Evolutionary conservation across 2,329 filamentous ascomycete species (phyloP), one percentile per base, ranked within the genome.

Genomic region (Sarocladiaceae sp.): DNA sequence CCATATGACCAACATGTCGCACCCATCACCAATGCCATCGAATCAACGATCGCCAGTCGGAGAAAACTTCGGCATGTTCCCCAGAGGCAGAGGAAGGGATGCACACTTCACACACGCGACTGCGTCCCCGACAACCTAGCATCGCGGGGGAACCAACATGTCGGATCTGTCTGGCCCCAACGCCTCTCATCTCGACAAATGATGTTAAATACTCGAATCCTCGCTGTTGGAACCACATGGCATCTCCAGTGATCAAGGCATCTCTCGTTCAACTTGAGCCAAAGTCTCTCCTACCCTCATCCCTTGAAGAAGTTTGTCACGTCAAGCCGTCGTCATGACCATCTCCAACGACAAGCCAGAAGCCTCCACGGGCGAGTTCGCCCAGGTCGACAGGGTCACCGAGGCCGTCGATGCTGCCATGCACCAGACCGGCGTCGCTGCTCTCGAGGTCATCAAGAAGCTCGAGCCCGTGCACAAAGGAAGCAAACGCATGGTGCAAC

Each of bases 381-480:
- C 23, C 40, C 18, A 43, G 40, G 26, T 29, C 6, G 13, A 29
- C 15, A 16, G 23, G 26, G 12, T 24, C 2, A 23, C 18, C 15
- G 26, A n/a, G 2, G 40, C 40, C 19, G 40, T 43, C n/a, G 40
- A 43, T 11, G 40, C 26, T 9, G 40, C 40, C 4, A 43, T 43
- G 40, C 13, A 43, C 10, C 40, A 31, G 21, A 16, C 23, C 23
- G 19, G 23, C 18, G 40, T 43, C 13, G 23, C 40, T 16, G 40
- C 40, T 29, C 40, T 43, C 16, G 40, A 43, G 20, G 40, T 43
- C 27, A 43, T 43, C 26, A 29, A 43, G 40, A 20, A 24, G 9
- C 21, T 43, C 15, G 40, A 43, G 40, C 40, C 40, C 15, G 26
- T 43, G 16, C n/a, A 29, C 6, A 29, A 21, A 2, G 10, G 13